Conservation (phyloP, 192 early-diverging fungal species). For the Nowakowskiella sp. region DNA sequence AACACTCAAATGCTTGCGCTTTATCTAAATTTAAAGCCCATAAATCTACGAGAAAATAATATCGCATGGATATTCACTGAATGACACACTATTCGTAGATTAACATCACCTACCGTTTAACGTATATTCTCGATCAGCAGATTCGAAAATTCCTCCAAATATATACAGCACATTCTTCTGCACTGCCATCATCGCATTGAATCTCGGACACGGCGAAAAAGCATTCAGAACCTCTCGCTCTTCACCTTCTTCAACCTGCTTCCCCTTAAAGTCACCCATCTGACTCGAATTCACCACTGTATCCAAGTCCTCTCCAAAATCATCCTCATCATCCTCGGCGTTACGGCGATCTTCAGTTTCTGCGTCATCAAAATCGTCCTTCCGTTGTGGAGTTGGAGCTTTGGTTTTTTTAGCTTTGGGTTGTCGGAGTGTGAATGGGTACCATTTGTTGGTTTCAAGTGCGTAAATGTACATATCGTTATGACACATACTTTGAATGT, state of each 20-base stretch:
- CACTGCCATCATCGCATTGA: constrained; percentile 60
- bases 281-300: neutral
- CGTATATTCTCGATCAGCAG: constrained; percentile 52
- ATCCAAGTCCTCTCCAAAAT: neutral
- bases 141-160: constrained; percentile 60
- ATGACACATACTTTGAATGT: constrained; percentile 48
- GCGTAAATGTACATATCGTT: constrained; percentile 54
- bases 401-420: constrained; percentile 26
- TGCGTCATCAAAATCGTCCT: constrained; percentile 23
- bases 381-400: constrained; percentile 30
- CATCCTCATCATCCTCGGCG: constrained; percentile 19
- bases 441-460: constrained; percentile 55
- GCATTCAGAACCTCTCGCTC: constrained; percentile 10
- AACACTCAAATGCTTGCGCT: constrained; percentile 45
- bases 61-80: neutral
- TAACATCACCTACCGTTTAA: constrained; percentile 42
- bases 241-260: constrained; percentile 17
- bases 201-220: constrained; percentile 48
- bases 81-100: constrained; percentile 29
- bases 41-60: constrained; percentile 28
- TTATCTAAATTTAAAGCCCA: constrained; percentile 62
- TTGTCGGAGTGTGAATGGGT: constrained; percentile 42
- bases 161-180: constrained; percentile 40
- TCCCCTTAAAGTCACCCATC: neutral
- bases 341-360: constrained; percentile 17